These are phyloP conservation scores for Xylariomycetidae sp. DNA, from an alignment of 2,329 filamentous ascomycete species.

Conservation along the genomic window DNA sequence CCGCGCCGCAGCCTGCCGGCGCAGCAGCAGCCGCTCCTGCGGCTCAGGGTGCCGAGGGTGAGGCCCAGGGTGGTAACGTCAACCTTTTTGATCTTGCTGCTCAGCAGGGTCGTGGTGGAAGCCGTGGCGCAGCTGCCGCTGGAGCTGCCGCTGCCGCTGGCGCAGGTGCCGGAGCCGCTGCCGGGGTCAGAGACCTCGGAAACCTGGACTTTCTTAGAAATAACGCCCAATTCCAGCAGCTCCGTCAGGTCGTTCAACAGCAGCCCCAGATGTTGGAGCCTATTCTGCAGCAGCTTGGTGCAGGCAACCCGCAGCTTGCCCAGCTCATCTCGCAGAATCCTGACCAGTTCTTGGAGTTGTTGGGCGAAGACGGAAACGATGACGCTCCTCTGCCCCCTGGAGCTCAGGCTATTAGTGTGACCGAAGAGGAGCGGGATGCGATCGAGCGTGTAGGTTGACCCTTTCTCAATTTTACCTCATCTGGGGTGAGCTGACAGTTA, in stretches of 20 bases:
- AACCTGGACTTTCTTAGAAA: conserved; percentile 91
- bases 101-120: conserved; percentile 53
- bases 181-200: conserved; percentile 49
- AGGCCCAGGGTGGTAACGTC: conserved; percentile 51
- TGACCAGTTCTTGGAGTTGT: conserved; percentile 83
- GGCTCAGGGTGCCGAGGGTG: conserved; percentile 33
- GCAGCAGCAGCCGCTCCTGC: conserved; percentile 35
- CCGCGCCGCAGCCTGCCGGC: conserved; percentile 26
- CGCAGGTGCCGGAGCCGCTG: conserved; percentile 41
- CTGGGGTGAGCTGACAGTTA: no score
- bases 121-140: conserved; percentile 35
- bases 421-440: conserved; percentile 91
- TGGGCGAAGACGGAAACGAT: conserved; percentile 82
- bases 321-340: conserved; percentile 88
- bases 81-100: conserved; percentile 94
- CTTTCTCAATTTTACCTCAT: no score
- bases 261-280: conserved; percentile 98
- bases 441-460: conserved; percentile 74
- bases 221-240: conserved; percentile 96
- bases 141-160: conserved; percentile 34
- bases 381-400: conserved; percentile 82
- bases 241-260: conserved; percentile 94
- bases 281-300: conserved; percentile 90
- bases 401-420: conserved; percentile 83
- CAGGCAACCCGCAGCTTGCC: conserved; percentile 90